Conservation (phyloP, 1,139 yeast genomes). For the Sugiyamaella xylanicola region DNA sequence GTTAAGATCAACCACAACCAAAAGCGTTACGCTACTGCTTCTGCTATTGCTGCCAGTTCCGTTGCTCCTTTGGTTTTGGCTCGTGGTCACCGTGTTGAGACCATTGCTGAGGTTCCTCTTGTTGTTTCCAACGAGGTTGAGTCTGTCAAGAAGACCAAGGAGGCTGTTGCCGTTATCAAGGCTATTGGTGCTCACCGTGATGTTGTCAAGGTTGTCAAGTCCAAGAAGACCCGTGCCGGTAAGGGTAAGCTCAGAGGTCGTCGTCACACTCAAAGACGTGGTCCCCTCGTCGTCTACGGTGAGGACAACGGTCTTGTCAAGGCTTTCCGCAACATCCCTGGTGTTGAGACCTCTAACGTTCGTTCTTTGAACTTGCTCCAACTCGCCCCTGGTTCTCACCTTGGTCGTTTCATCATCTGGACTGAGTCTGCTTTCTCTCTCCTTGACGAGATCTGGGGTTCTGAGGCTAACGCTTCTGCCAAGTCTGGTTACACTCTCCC, state of each 20-base stretch:
- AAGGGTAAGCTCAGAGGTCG: constrained; percentile 99
- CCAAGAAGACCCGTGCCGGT: constrained; percentile 99
- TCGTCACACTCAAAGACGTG: constrained; percentile 99
- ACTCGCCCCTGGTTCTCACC: constrained; percentile 99
- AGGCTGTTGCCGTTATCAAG: constrained; percentile 97
- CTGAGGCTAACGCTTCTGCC: constrained; percentile 80
- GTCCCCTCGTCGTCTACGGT: constrained; percentile 98
- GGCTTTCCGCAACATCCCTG: constrained; percentile 99
- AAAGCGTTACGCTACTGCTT: constrained; percentile 99
- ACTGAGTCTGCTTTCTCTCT: constrained; percentile 97
- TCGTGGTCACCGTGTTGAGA: constrained; percentile 99
- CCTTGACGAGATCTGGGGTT: constrained; percentile 96
- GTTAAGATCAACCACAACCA: constrained; percentile 99
- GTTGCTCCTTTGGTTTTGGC: constrained; percentile 98
- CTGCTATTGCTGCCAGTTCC: constrained; percentile 99
- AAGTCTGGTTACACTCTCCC: constrained; percentile 94
- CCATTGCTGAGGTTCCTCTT: constrained; percentile 97
- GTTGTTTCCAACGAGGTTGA: constrained; percentile 94
- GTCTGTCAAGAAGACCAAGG: constrained; percentile 95
- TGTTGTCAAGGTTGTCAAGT: constrained; percentile 95
- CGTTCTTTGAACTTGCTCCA: constrained; percentile 93
- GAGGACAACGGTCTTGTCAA: constrained; percentile 96
- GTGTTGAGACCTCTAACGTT: constrained; percentile 97
- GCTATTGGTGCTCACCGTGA: constrained; percentile 99
- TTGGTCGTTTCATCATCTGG: constrained; percentile 99